Percentiles rank a stretch among this genome's conserved stretches.
Conservation (phyloP, 2,329 filamentous ascomycete genomes). For the Exophiala bonariae region DNA sequence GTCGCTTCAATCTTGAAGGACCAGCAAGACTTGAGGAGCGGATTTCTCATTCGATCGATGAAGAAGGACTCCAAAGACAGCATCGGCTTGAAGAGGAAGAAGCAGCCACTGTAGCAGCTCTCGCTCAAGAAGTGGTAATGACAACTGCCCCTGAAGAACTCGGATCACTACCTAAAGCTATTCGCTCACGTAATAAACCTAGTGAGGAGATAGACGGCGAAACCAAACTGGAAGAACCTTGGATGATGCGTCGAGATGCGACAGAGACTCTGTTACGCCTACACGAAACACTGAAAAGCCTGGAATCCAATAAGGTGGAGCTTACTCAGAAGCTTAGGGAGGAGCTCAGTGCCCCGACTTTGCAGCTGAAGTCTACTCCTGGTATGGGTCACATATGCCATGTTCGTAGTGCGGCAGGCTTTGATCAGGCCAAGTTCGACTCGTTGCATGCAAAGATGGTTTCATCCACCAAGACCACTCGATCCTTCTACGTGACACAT, state of each 20-base stretch:
- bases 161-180: constrained; percentile 55
- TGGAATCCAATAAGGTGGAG: constrained; percentile 60
- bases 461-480: constrained; percentile 78
- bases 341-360: constrained; percentile 60
- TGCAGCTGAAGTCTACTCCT: constrained; percentile 83
- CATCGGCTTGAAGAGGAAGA: constrained; percentile 75
- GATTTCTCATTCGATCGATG: constrained; percentile 81
- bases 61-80: constrained; percentile 80
- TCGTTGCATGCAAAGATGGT: constrained; percentile 56
- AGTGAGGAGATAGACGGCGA: constrained; percentile 35
- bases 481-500: constrained; percentile 77
- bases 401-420: constrained; percentile 62
- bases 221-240: constrained; percentile 51
- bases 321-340: constrained; percentile 64
- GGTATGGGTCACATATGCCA: constrained; percentile 88
- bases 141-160: constrained; percentile 64
- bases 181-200: constrained; percentile 32
- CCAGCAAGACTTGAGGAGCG: constrained; percentile 67
- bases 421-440: constrained; percentile 55
- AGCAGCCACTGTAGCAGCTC: constrained; percentile 66
- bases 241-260: constrained; percentile 66
- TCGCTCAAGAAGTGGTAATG: constrained; percentile 71
- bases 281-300: constrained; percentile 64
- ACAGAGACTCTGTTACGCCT: constrained; percentile 65
- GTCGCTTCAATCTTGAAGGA: constrained; percentile 65